Evolutionary conservation across 257 asterid species (phyloP).

Genomic region (Leonotis leonurus): DNA sequence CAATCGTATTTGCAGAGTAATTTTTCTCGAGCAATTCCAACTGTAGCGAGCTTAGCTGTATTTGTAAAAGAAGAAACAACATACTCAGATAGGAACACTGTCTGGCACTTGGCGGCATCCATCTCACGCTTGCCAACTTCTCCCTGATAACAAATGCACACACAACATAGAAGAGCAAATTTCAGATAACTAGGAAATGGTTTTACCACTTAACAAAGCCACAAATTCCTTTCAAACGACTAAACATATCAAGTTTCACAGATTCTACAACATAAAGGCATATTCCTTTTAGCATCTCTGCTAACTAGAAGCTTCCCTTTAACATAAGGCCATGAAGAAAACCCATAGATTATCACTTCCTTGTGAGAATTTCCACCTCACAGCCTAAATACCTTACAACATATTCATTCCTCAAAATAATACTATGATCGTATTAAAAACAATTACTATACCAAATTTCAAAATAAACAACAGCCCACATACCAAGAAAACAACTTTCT

Average conservation of each 20-base stretch:
- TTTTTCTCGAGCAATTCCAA: background rate
- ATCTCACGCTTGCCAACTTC: constrained; percentile 66
- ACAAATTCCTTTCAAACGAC: background rate
- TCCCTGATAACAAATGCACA: constrained; percentile 41
- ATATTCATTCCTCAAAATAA: constrained; percentile 8
- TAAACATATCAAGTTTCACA: background rate
- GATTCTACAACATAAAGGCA: background rate
- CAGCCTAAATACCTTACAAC: background rate
- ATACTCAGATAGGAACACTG: constrained; percentile 84
- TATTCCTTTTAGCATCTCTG: background rate
- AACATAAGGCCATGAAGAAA: background rate
- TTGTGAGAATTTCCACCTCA: too few relatives aligned
- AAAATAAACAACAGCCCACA: background rate
- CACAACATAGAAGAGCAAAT: constrained; percentile 3
- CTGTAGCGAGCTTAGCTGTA: background rate
- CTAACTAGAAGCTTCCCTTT: background rate
- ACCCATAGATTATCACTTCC: background rate
- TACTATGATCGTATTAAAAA: background rate
- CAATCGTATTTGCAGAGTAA: background rate
- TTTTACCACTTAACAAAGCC: too few relatives aligned
- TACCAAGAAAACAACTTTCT: background rate
- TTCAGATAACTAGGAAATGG: background rate
- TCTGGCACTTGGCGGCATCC: constrained; percentile 89
- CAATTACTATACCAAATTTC: background rate
- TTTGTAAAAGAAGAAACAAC: constrained; percentile 17